A percentile compares a stretch with the other conserved stretches of the same genome.
phyloP scores from a whole-genome alignment of 148 eudicot genomes.

The Nepenthes gracilis region DNA sequence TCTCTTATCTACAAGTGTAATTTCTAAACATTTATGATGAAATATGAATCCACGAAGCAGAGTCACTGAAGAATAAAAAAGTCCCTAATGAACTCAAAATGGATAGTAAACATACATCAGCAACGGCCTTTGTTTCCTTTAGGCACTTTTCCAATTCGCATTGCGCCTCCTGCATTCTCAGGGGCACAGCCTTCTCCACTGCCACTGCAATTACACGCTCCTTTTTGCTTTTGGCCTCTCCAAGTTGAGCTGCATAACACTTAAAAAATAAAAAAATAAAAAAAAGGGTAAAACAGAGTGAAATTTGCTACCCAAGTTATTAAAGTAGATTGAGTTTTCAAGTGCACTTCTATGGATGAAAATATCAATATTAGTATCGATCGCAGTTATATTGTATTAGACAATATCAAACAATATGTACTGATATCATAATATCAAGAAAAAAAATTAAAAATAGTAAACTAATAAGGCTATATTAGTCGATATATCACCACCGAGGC shows the following conservation, averaged over 20 bases:
- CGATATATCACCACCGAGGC: no score
- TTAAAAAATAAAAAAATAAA: conserved; percentile 11
- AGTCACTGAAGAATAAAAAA: background rate
- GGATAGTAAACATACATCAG: conserved; percentile 23
- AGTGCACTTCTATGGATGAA: no score
- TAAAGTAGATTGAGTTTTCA: no score
- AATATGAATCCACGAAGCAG: no score
- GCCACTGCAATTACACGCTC: conserved; percentile 38
- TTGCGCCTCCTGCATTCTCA: conserved; percentile 48
- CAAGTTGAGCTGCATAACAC: conserved; percentile 74
- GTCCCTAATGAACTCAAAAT: background rate
- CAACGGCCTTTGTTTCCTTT: conserved; percentile 40
- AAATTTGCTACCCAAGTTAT: background rate
- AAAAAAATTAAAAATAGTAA: no score
- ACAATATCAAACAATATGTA: no score
- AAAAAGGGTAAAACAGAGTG: background rate
- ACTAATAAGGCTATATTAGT: no score
- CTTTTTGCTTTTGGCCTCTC: conserved; percentile 56
- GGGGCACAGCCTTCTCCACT: conserved; percentile 44
- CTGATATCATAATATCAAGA: no score
- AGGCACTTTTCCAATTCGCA: conserved; percentile 32
- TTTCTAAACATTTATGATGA: no score
- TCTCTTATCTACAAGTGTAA: no score
- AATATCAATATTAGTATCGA: background rate
- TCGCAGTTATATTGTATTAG: background rate